Base-by-base conservation (phyloP, 495 filamentous ascomycete species). In the Podospora comata region DNA sequence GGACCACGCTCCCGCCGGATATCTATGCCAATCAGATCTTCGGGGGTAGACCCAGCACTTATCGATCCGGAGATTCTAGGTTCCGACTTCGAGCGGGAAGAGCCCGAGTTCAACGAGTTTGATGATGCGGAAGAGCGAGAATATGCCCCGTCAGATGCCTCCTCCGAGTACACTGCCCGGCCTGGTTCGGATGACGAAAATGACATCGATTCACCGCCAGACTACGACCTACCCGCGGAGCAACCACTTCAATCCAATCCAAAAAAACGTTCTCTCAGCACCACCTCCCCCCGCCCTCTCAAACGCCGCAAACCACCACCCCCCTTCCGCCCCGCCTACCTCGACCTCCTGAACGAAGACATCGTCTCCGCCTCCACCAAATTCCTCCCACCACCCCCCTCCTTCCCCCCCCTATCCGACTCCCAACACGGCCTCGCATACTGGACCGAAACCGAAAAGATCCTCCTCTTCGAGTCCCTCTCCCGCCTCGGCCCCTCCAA, bases 381-480 rank as follows among this genome's bases (percentile, higher is more conserved):
- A 9, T 69, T 77, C 32, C 27, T 79, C 3, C 60, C 70, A 1
- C 67, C 67, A 39, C 74, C 70, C 44, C 64, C 59, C 5, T 65
- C 67, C 16, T 28, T 72, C 1, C 13, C 13, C 18, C 30, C 28
- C 11, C 68, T 84, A 5, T 20, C 20, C 1, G 20, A 71, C n/a
- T 85, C 84, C 2, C 89, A 92, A 69, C 76, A 91, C 73, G 92
- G 92, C 23, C 79, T 85, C 20, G 87, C 89, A 11, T 63, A 77
- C 16, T 98, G 94, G 94, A 88, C 85, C 0, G 60, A 77, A 0
- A 70, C 78, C 5, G 94, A 97, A 75, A 95, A 95, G 72, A 77
- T 83, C 19, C 62, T 77, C 2, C 86, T 97, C 64, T 96, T 93
- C 76, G 77, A 83, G 5, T 81, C 84, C 1, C 76, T 96, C 15